Base-by-base conservation (phyloP, 805 yeast species). In the Candida nemodendra region DNA sequence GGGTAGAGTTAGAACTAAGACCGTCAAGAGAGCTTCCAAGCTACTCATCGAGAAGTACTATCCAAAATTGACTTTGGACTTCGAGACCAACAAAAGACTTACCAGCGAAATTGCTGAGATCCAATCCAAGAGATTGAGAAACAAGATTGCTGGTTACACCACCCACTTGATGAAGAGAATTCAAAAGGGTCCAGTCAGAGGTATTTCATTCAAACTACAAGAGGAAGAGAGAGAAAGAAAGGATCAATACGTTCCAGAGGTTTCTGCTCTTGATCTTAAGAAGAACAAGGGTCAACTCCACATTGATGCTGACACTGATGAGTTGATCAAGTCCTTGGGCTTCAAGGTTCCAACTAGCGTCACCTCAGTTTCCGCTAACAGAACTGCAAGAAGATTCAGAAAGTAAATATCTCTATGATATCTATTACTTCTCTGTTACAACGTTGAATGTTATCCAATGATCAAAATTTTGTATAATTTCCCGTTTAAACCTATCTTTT, bases 191-290 rank as follows among this genome's bases (percentile, higher is more conserved):
- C 99, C 99, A 80, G 99, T 93, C 65, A 90, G 98, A 84, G 99
- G 99, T 79, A 95, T 93, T 64, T 93, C 99, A 64, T 93, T 93
- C 96, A 95, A 95, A 77, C 87, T 93, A 69, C 99, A 93, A 83
- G 99, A 93, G 81, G 99, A 93, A 80, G 99, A 93, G 84, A 91
- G 99, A 84, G 99, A 93, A 81, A 87, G 99, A 80, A 93, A 95
- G 79, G 98, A 93, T 78, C 99, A 93, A 80, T 93, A 90, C 78
- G 99, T 95, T 66, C 99, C 99, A 77, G 98, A 90, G 73, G 95
- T 90, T 68, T 95, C 99, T 69, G 99, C 99, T 74, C 87, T 93
- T 72, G 98, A 93, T 79, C 84, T 93, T 69, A 81, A 95, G 60
- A 87, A 86, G 84, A 82, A 93, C 70, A 88, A 89, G 76, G 89